Evolutionary conservation across 345 rosid genomes (phyloP).

Genomic region (Rhizophora mangle): DNA sequence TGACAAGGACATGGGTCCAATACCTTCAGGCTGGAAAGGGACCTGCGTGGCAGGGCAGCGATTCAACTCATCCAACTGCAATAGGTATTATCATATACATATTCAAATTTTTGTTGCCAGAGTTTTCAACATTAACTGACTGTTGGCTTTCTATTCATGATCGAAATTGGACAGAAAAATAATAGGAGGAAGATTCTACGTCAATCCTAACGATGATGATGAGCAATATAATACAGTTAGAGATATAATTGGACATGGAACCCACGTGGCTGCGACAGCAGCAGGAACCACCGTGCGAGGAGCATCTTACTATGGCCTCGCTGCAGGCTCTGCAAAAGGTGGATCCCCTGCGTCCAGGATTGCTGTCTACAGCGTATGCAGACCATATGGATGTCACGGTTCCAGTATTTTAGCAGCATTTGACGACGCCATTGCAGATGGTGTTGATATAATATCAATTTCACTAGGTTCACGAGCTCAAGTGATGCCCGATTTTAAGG

Average conservation of each 20-base stretch:
- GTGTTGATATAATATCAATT: constrained; percentile 63
- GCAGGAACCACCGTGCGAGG: constrained; percentile 58
- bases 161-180: constrained; percentile 47
- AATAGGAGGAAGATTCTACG: constrained; percentile 76
- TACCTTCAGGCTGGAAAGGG: constrained; percentile 74
- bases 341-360: constrained; percentile 69
- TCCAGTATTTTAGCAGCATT: constrained; percentile 68
- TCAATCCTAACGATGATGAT: constrained; percentile 26
- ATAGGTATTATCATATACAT: constrained; percentile 38
- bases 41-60: constrained; percentile 44
- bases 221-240: constrained; percentile 42
- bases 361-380: constrained; percentile 63
- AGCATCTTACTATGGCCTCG: constrained; percentile 76
- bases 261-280: constrained; percentile 67
- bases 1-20: constrained; percentile 56
- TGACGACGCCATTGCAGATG: constrained; percentile 73
- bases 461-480: constrained; percentile 56
- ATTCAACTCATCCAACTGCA: constrained; percentile 52
- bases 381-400: constrained; percentile 50
- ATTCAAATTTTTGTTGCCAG: too few species aligned
- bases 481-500: constrained; percentile 18
- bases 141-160: neutral
- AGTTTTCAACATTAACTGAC: too few species aligned
- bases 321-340: constrained; percentile 67
- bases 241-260: constrained; percentile 72